Evolutionary conservation across 768 basidiomycete genomes (phyloP), one percentile per base, ranked within the genome.

Genomic region (Suillus americanus): DNA sequence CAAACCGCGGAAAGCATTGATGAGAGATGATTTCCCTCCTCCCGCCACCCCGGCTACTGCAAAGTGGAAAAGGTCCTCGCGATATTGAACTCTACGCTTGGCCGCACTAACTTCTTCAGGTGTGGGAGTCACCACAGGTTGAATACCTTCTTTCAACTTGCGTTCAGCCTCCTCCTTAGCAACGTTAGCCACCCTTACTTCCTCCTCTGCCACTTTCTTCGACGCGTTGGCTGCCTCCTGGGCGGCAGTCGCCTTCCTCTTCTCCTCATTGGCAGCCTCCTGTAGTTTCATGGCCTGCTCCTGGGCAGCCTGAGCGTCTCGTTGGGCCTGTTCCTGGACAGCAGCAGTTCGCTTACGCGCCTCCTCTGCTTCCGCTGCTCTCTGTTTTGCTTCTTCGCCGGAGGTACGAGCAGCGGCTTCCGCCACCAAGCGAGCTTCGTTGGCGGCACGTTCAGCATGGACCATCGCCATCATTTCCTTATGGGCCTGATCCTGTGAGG

Each of bases 1-100:
- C 64, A 71, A 64, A 8, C 78, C 71, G 35, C 79, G 76, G 56
- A 80, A 67, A 9, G 76, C 72, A 30, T 76, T 77, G 65, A 76
- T 68, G 51, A 75, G 62, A 30, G 75, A 71, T 1, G 75, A 76
- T 62, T 76, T 76, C 3, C 75, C 76, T 8, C 71, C 72, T 33
- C 76, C 75, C 5, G 73, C 71, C 25, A 71, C 61, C 0, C 76
- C 75, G n/a, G 73, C 73, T 2, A 77, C 57, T 9, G 75, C 74
- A 28, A 73, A 70, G 48, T 76, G 75, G 64, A 76, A 73, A 23
- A 69, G 18, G 0, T 73, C 71, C 20, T 79, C 72, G 57, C 65
- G 67, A 65, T 76, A 76, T 46, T 66, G 70, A 16, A 74, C 46
- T 45, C 67, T 73, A 20, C 62, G 45, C 57, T 74, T 76, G 18